phyloP scores from a whole-genome alignment of 495 filamentous ascomycete species.

The Entonaema liquescens region DNA sequence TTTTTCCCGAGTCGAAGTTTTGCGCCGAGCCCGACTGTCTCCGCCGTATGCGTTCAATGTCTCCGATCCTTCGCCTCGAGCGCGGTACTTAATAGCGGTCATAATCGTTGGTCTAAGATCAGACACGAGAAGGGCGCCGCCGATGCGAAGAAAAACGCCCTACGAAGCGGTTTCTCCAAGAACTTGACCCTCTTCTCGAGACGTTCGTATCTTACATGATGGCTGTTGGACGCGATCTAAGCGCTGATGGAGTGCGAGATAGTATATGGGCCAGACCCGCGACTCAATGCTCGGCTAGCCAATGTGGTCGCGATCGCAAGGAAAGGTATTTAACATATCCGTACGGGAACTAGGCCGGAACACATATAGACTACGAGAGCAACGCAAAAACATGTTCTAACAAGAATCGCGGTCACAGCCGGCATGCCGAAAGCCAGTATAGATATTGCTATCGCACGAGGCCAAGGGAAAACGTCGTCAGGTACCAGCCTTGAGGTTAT shows the following conservation, averaged over 20 bases:
- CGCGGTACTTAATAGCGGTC: conserved; percentile 66
- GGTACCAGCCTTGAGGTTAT: conserved; percentile 78
- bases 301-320: conserved; percentile 79
- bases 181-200: conserved; percentile 63
- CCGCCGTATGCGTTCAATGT: conserved; percentile 54
- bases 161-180: conserved; percentile 56
- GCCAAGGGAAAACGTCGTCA: conserved; percentile 78
- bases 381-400: conserved; percentile 22
- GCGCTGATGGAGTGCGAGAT: conserved; percentile 29
- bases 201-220: conserved; percentile 48
- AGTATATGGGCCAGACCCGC: conserved; percentile 73
- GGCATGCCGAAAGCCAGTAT: conserved; percentile 85
- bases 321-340: conserved; percentile 63
- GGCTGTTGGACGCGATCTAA: background rate
- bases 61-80: conserved; percentile 63
- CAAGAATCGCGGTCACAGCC: conserved; percentile 49
- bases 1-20: conserved; percentile 8
- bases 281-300: conserved; percentile 76
- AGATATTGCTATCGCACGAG: conserved; percentile 83
- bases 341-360: background rate
- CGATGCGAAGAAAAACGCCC: conserved; percentile 67
- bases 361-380: background rate
- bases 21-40: conserved; percentile 20
- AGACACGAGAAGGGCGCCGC: conserved; percentile 89
- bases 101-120: conserved; percentile 95